Base-by-base conservation (phyloP, 306 rosid genomes). In the Trifolium pratense region DNA sequence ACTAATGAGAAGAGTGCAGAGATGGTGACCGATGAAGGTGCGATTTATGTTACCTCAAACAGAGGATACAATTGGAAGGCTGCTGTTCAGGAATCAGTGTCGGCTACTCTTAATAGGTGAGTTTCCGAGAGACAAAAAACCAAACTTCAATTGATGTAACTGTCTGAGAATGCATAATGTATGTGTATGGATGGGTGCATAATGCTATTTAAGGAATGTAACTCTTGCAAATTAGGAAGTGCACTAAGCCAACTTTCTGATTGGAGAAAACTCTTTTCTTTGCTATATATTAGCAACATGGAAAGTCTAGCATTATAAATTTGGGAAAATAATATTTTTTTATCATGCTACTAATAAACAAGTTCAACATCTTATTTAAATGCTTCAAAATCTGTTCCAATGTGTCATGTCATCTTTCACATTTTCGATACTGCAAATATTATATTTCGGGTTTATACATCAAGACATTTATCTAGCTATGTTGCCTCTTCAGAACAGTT, bases 21-120 rank as follows among this genome's bases (percentile, higher is more conserved):
- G 87, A 88, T 94, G 97, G 98, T 94, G 78, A 94, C 98, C 21
- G 98, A 94, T 18, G 72, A 94, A 91, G 98, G 98, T 67, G 98
- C 96, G 6, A 91, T 94, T 42, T 94, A 94, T 80, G 85, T 94
- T 57, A 94, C 97, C 23, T 82, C 98, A 32, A 94, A 94, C 69
- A 89, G 89, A 79, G 97, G 98, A 43, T 91, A 88, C 81, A 94
- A 94, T 60, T 91, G 98, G 98, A 91, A 65, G 85, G 98, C 98
- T 84, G 97, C 97, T 43, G 90, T 94, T 55, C 98, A 94, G 86
- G 98, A 94, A 83, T 82, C 96, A 8, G 98, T 94, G 68, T 94
- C 98, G 15, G 98, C 98, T 84, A 94, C 98, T 77, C 97, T 94
- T 53, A 94, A 94, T 73, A 87, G 98, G 98, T 89, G 74, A 77